Evolutionary conservation across 805 yeast species (phyloP).

Genomic region (Monosporozyma unispora): DNA sequence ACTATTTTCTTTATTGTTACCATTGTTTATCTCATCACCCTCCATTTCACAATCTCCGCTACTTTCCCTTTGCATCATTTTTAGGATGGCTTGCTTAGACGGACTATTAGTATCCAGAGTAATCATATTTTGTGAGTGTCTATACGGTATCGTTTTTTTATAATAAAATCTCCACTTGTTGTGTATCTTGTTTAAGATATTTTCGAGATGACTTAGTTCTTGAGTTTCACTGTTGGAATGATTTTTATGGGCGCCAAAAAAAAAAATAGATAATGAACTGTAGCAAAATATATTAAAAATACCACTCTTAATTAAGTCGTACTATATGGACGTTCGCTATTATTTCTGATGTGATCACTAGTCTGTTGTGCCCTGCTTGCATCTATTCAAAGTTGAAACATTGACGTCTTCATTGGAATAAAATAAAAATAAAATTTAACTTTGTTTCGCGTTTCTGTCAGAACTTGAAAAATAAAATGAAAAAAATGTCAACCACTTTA

Average conservation of each 20-base stretch:
- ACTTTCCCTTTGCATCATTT: slow-evolving; percentile 1
- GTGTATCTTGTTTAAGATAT: not conserved
- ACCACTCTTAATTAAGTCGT: no score
- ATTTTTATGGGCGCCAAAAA: not conserved
- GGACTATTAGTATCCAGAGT: slow-evolving; percentile 1
- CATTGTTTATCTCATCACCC: not conserved
- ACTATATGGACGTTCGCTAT: no score
- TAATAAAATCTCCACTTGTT: not conserved
- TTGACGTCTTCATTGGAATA: not conserved
- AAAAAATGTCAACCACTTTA: not conserved
- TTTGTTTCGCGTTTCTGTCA: not conserved
- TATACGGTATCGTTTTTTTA: no score
- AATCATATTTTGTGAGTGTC: not conserved
- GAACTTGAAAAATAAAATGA: not conserved
- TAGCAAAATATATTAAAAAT: not conserved
- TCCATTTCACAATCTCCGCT: not conserved
- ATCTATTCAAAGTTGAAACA: not conserved
- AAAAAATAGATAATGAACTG: no score
- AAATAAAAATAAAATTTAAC: not conserved
- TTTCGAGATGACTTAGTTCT: not conserved
- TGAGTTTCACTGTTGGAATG: not conserved
- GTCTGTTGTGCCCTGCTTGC: not conserved
- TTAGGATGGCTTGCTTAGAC: not conserved
- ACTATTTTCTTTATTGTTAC: not conserved
- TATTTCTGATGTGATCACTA: not conserved